These are phyloP conservation scores for Solanum aculeatissimum DNA, from an alignment of 305 asterid species.

Conservation along the genomic window DNA sequence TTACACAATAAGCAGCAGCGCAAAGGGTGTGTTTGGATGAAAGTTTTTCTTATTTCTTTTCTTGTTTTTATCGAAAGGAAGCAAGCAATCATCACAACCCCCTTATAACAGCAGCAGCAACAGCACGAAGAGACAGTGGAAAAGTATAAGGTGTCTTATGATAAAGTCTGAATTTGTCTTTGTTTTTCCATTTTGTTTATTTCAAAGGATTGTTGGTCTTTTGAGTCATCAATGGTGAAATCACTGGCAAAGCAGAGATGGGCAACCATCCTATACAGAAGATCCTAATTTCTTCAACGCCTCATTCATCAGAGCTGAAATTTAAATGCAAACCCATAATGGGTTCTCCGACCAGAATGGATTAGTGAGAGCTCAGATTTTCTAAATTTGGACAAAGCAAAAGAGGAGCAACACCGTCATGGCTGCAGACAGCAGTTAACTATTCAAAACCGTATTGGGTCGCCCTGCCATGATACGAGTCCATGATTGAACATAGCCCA, in stretches of 20 bases:
- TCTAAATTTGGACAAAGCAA: neutral
- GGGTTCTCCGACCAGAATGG: neutral
- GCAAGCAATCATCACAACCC: neutral
- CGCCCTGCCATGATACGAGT: neutral
- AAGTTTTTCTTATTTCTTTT: too few species aligned
- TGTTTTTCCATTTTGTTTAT: neutral
- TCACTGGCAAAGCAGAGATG: slow-evolving; percentile 7
- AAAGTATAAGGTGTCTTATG: neutral
- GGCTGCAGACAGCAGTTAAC: neutral
- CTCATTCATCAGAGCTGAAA: neutral
- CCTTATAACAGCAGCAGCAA: neutral
- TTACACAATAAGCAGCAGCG: neutral
- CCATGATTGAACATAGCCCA: neutral
- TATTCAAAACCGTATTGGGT: neutral
- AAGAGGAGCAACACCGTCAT: neutral
- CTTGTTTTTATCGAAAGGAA: neutral
- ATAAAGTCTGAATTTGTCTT: neutral
- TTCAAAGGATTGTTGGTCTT: neutral
- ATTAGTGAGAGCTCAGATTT: neutral
- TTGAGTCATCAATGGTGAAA: neutral
- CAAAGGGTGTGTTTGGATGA: neutral
- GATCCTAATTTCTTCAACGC: neutral
- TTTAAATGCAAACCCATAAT: neutral
- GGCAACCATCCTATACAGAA: slow-evolving; percentile 14
- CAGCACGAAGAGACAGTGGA: neutral